phyloP scores from a whole-genome alignment of 176 grass and related monocot genomes.

The Musa troglodytarum region DNA sequence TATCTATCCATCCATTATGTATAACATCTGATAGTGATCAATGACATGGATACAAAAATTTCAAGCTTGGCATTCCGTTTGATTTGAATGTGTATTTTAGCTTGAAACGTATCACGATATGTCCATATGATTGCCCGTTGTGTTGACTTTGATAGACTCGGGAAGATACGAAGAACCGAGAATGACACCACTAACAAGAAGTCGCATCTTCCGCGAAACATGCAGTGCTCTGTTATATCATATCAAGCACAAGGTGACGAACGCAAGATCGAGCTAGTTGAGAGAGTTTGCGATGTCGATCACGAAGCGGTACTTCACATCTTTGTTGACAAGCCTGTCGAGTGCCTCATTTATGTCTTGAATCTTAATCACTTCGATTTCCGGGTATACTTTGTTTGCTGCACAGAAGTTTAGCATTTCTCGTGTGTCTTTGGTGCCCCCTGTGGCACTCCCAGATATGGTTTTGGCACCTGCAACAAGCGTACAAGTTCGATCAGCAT shows the following conservation, averaged over 20 bases:
- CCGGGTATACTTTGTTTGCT: conserved; percentile 55
- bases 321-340: conserved; percentile 43
- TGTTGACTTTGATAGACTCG: too few relatives aligned
- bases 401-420: conserved; percentile 68
- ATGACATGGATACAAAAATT: neutral
- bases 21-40: neutral
- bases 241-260: too few relatives aligned
- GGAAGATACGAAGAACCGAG: too few relatives aligned
- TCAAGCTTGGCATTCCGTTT: neutral
- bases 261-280: conserved; percentile 4
- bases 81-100: too few relatives aligned
- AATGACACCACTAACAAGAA: too few relatives aligned
- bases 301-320: conserved; percentile 66
- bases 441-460: conserved; percentile 42
- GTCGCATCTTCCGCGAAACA: too few relatives aligned
- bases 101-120: too few relatives aligned
- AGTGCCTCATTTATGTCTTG: conserved; percentile 73
- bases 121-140: too few relatives aligned
- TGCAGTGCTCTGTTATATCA: too few relatives aligned
- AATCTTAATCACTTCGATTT: conserved; percentile 69
- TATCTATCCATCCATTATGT: neutral
- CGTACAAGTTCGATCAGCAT: too few relatives aligned
- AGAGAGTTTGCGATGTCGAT: conserved; percentile 55
- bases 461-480: conserved; percentile 33
- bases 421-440: conserved; percentile 54